These are phyloP conservation scores for Mrakia gelida DNA, from an alignment of 768 basidiomycete species.

Conservation along the genomic window DNA sequence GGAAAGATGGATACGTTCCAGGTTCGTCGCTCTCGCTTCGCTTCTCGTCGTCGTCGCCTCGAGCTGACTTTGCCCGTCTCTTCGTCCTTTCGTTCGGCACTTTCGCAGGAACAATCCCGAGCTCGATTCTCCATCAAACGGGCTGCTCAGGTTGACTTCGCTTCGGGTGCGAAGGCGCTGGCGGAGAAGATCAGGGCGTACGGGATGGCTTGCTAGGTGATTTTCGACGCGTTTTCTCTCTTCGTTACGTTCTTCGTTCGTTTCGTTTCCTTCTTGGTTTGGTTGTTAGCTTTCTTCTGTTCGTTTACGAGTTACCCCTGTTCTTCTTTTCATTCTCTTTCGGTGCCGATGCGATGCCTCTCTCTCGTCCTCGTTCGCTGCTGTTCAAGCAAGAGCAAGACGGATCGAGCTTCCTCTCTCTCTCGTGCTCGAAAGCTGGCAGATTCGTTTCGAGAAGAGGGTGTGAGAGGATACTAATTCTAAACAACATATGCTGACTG, in stretches of 20 bases:
- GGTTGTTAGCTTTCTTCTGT: too few relatives aligned
- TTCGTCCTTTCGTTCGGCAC: not conserved
- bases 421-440: too few relatives aligned
- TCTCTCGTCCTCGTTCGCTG: too few relatives aligned
- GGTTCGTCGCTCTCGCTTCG: constrained; percentile 46
- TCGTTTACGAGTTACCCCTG: too few relatives aligned
- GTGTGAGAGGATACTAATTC: too few relatives aligned
- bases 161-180: constrained; percentile 58
- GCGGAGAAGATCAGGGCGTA: constrained; percentile 55
- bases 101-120: constrained; percentile 65
- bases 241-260: not conserved
- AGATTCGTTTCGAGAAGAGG: too few relatives aligned
- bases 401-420: too few relatives aligned
- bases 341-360: too few relatives aligned
- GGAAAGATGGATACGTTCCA: constrained; percentile 76
- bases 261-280: too few relatives aligned
- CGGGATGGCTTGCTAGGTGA: constrained; percentile 1
- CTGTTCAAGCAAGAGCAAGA: too few relatives aligned
- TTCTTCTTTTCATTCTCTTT: too few relatives aligned
- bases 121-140: constrained; percentile 76
- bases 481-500: too few relatives aligned
- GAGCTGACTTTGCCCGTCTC: not conserved
- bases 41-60: not conserved
- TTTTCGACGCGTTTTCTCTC: not conserved
- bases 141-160: constrained; percentile 63